Conservation (phyloP, 2,329 filamentous ascomycete species). For the Xylariaceae sp. region DNA sequence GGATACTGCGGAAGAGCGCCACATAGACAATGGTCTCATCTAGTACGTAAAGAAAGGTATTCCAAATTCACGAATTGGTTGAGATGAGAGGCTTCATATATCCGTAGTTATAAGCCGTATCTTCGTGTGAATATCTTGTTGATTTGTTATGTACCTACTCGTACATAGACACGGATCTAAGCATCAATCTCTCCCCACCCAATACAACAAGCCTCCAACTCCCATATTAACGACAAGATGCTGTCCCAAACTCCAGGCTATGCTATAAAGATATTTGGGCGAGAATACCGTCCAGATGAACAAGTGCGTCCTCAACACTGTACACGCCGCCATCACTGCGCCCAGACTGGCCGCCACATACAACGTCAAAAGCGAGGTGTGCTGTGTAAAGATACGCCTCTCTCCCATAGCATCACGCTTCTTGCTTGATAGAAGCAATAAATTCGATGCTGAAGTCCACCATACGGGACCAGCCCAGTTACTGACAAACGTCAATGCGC, state of each 20-base stretch:
- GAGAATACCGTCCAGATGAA: constrained; percentile 99
- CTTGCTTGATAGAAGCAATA: constrained; percentile 47
- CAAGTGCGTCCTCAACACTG: constrained; percentile 74
- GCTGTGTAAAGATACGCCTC: constrained; percentile 37
- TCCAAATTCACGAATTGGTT: too few relatives aligned
- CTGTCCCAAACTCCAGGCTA: constrained; percentile 80
- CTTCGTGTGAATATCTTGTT: background rate
- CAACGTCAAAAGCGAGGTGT: constrained; percentile 62
- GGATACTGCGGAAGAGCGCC: too few relatives aligned
- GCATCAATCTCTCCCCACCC: constrained; percentile 37
- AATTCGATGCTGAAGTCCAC: constrained; percentile 66
- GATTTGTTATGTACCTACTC: background rate
- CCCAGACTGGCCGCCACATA: constrained; percentile 62
- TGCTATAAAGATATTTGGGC: constrained; percentile 88
- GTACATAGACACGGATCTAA: background rate
- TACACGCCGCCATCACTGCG: constrained; percentile 85
- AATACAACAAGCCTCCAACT: constrained; percentile 54
- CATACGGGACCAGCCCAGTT: constrained; percentile 92
- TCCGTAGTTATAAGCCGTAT: too few relatives aligned
- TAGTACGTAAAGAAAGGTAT: too few relatives aligned
- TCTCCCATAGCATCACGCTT: constrained; percentile 12
- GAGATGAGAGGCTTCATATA: too few relatives aligned
- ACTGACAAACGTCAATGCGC: constrained; percentile 73
- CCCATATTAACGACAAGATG: constrained; percentile 70
- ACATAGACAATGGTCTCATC: too few relatives aligned